Conservation (phyloP, 805 yeast genomes). For the Wickerhamomyces alni region DNA sequence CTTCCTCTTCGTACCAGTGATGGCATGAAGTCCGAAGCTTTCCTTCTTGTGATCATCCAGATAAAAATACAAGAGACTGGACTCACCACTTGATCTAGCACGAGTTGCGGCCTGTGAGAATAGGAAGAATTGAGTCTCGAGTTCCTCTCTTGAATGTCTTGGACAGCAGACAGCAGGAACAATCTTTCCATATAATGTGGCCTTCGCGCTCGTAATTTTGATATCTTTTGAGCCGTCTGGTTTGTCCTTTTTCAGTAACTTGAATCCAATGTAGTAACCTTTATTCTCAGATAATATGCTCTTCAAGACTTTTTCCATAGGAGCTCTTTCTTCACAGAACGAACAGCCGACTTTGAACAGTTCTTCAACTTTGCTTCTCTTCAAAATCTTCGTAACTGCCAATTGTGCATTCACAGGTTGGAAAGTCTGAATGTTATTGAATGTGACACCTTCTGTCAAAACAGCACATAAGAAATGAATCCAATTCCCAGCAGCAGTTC, state of each 20-base stretch:
- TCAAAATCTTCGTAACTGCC: constrained; percentile 22
- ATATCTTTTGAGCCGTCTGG: constrained; percentile 17
- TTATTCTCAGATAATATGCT: constrained; percentile 6
- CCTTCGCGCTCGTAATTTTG: constrained; percentile 11
- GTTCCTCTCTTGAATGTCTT: constrained; percentile 24
- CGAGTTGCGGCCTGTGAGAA: constrained; percentile 20
- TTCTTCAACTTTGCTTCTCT: constrained; percentile 16
- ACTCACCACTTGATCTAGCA: constrained; percentile 10
- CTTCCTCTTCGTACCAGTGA: constrained; percentile 32
- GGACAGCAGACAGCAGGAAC: constrained; percentile 40
- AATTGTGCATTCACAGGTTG: constrained; percentile 41
- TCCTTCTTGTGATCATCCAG: constrained; percentile 16
- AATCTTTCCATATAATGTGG: constrained; percentile 31
- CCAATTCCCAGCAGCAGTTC: constrained; percentile 69
- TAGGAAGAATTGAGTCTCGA: constrained; percentile 14
- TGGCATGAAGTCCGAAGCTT: constrained; percentile 4
- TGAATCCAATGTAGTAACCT: constrained; percentile 41
- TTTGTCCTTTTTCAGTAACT: constrained; percentile 12
- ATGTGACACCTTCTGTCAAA: constrained; percentile 39
- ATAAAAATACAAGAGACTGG: constrained; percentile 15
- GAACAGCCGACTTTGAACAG: constrained; percentile 47
- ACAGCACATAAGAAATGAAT: constrained; percentile 70
- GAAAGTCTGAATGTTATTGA: constrained; percentile 33
- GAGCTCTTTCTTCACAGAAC: constrained; percentile 34
- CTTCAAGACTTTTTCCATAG: constrained; percentile 41